Conservation (phyloP, 2,329 filamentous ascomycete species). For the Aureobasidium namibiae region DNA sequence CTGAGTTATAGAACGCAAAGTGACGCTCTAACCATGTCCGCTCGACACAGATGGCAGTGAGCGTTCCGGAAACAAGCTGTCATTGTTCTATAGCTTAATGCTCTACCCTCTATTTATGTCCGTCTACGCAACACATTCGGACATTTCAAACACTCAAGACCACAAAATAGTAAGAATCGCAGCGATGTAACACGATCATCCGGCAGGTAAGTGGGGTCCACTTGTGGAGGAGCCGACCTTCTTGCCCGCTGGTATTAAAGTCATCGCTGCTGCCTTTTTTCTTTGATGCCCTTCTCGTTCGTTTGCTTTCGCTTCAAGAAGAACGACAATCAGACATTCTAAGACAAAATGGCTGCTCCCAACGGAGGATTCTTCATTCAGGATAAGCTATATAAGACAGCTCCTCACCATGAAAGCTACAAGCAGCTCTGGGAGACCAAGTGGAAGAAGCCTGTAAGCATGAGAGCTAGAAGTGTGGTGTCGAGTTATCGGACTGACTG, state of each 20-base stretch:
- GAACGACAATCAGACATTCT: too few relatives aligned
- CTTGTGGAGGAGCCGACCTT: neutral
- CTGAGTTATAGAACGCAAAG: neutral
- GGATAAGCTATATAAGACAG: constrained; percentile 33
- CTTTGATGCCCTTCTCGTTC: neutral
- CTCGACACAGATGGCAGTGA: too few relatives aligned
- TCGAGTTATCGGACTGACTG: constrained; percentile 23
- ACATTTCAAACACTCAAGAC: neutral
- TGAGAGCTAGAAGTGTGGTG: neutral
- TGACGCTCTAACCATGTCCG: too few relatives aligned
- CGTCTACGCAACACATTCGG: neutral
- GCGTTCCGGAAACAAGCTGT: too few relatives aligned
- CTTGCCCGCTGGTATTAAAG: neutral
- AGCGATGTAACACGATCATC: neutral
- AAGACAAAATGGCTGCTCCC: constrained; percentile 31
- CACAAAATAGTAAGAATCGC: neutral
- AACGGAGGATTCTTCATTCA: constrained; percentile 39
- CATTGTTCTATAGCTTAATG: neutral
- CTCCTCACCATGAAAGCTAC: constrained; percentile 40
- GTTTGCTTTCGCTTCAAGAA: neutral
- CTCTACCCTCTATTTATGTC: neutral
- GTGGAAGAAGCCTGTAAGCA: constrained; percentile 58
- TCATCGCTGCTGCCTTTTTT: neutral
- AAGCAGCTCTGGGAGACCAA: constrained; percentile 61
- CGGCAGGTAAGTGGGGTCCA: neutral